Conservation (phyloP, 495 filamentous ascomycete species). For the Xeromyces bisporus region DNA sequence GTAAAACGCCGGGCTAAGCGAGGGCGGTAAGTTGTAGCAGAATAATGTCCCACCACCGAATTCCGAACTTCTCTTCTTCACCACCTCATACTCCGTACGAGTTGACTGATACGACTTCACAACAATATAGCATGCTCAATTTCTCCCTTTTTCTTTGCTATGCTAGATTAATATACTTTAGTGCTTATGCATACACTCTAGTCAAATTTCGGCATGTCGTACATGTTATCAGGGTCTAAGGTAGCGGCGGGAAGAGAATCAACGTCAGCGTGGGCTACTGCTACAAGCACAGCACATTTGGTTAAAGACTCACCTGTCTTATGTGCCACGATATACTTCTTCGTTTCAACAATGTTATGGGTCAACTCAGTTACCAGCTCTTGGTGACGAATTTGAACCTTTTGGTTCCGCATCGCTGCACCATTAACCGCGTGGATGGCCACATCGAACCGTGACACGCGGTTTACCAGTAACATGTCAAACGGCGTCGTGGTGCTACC, state of each 20-base stretch:
- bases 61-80: too few species aligned
- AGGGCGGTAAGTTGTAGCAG: too few species aligned
- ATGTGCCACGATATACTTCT: slow-evolving; percentile 37
- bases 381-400: slow-evolving; percentile 30
- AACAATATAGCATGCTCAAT: too few species aligned
- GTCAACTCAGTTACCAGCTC: slow-evolving; percentile 31
- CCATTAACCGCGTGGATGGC: slow-evolving; percentile 38
- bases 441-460: slow-evolving; percentile 45
- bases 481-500: slow-evolving; percentile 59
- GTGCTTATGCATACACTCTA: too few species aligned
- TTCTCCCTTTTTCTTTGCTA: too few species aligned
- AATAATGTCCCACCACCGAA: too few species aligned
- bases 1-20: too few species aligned
- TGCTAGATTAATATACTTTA: too few species aligned
- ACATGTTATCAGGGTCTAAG: slow-evolving; percentile 42
- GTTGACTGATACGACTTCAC: too few species aligned
- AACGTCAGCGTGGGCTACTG: neutral
- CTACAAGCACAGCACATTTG: neutral
- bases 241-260: neutral
- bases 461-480: slow-evolving; percentile 57
- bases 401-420: slow-evolving; percentile 31
- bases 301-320: slow-evolving; percentile 26
- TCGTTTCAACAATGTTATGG: slow-evolving; percentile 31
- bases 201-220: slow-evolving; percentile 32
- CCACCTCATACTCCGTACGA: too few species aligned